Base-by-base conservation (phyloP, 768 basidiomycete genomes). In the Lactifluus hygrophoroides region DNA sequence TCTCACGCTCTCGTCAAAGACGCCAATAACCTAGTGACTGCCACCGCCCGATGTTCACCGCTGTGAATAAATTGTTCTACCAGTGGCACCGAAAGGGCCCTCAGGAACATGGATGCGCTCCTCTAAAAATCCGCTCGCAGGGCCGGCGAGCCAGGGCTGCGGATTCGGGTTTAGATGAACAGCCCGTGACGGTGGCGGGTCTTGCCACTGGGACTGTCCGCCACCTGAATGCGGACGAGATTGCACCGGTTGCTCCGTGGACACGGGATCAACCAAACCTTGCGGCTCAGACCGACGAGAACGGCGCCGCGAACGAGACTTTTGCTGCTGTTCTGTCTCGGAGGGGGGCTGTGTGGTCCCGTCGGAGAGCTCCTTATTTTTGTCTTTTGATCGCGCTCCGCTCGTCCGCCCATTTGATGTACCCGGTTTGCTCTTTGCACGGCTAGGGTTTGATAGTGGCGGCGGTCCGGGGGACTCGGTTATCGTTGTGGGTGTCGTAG, bases 1-100 rank as follows among this genome's bases (percentile, higher is more conserved):
- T 27, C 49, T 49, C 48, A 14, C 28, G 38, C 27, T 47, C 51
- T 54, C 30, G 48, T 19, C 27, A 19, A 44, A 17, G 27, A 9
- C 17, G 51, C 13, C 38, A 21, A 51, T 11, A 25, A 19, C 13
- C 1, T 19, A 19, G 40, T 40, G 28, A 48, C 38, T 57, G 27
- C 17, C 40, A 28, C 14, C 28, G 13, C 2, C 25, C 6, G 14
- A 46, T 50, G 45, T 57, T 51, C 50, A 64, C 43, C 62, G 51
- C 30, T 64, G 62, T 14, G 64, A 64, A 51, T 64, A 64, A 38
- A 64, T 64, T 17, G 64, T 64, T 54, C 61, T 63, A 13, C 64
- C 64, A 30, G 61, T 63, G 28, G 61, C 47, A 32, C 46, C 64
- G 27, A 64, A 64, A 28, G 61, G 61, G 9, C 47, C 57, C 13